Evolutionary conservation across 2,329 filamentous ascomycete species (phyloP), one percentile per base, ranked within the genome.

Genomic region (Fusarium transvaalense): DNA sequence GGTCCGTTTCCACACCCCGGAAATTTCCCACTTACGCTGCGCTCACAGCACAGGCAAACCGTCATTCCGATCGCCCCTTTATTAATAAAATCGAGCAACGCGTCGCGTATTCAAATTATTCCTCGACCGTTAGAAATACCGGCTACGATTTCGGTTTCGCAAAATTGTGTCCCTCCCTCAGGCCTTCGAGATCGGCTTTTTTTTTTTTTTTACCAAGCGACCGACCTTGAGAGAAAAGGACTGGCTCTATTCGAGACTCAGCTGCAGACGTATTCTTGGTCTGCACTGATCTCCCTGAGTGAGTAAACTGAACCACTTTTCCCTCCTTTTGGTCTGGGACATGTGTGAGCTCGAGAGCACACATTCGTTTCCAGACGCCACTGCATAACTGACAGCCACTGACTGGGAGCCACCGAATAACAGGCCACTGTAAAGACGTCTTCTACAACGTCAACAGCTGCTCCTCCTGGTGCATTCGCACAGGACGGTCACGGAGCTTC

Each of bases 211-310:
- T 23, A 71, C 55, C 59, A 62, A 66, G 68, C 57, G 64, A 70
- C 66, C 68, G 67, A 71, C 64, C 61, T 67, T 64, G 73, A 76
- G 68, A 74, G 69, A 75, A 73, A 51, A 68, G 68, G 74, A 69
- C 66, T 56, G 62, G 50, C 57, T 68, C 71, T 63, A 66, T 71
- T 66, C 66, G 85, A 87, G 85, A 82, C 78, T 84, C 84, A 85
- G 86, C 81, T 82, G 85, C 85, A 86, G 87, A 87, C 78, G 76
- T 73, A 66, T 76, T 71, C 73, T 76, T 87, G 85, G 87, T 89
- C 86, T 89, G 86, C 84, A 80, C 86, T 88, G 86, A 84, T 88
- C 86, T 86, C 84, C 74, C 76, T 77, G 81, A 83, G 84, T 86
- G 77, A 84, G 71, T 62, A 48, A 23, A 41, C 31, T 50, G 52